Percentiles rank a stretch among this genome's conserved stretches.
Evolutionary conservation across 2,329 filamentous ascomycete genomes (phyloP).

Genomic region (Chrysosporium keratinophilum): DNA sequence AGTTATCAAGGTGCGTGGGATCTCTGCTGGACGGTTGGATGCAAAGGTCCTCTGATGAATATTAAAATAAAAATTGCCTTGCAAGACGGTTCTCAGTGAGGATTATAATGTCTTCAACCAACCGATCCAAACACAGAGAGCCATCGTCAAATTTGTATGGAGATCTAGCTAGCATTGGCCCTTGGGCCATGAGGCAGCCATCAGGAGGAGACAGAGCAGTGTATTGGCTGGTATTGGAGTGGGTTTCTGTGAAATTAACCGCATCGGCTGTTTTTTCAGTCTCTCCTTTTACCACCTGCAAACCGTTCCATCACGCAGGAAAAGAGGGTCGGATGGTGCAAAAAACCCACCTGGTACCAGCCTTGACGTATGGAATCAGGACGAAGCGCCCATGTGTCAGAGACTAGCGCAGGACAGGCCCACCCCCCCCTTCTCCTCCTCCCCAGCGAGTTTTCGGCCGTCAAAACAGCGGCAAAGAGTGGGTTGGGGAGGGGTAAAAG

Average conservation of each 20-base stretch:
- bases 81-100: no score
- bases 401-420: neutral
- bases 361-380: conserved; percentile 2
- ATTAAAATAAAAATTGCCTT: no score
- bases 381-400: neutral
- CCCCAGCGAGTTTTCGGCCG: neutral
- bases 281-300: no score
- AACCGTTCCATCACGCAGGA: neutral
- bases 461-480: conserved; percentile 5
- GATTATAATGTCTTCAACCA: no score
- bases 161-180: neutral
- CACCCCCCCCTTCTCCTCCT: neutral
- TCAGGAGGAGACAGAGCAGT: neutral
- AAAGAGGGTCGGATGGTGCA: neutral
- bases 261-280: no score
- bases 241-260: neutral
- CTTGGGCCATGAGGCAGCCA: neutral
- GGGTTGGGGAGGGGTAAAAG: neutral
- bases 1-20: neutral
- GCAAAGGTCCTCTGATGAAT: no score
- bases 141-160: no score
- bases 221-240: neutral
- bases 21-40: neutral
- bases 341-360: neutral
- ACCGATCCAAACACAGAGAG: no score